Conservation (phyloP, 2,329 filamentous ascomycete genomes). For the Aspergillus nomiae region DNA sequence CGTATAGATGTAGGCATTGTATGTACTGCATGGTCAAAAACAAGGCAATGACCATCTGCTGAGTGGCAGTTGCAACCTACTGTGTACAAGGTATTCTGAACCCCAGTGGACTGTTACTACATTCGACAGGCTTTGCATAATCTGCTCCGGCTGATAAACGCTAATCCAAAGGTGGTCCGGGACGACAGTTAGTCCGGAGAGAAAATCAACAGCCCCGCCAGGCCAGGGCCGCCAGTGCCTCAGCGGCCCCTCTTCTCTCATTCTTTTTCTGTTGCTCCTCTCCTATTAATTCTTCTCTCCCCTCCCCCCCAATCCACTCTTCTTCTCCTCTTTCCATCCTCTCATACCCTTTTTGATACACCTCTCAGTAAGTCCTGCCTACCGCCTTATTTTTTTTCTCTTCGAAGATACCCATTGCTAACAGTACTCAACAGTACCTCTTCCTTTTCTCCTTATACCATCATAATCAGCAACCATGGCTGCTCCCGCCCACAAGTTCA, state of each 20-base stretch:
- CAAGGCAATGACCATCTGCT: not conserved
- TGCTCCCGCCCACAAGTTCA: conserved; percentile 90
- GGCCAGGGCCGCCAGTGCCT: not conserved
- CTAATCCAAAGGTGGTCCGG: not conserved
- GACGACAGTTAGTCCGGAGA: not conserved
- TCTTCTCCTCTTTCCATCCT: conserved; percentile 7
- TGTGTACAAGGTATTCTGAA: not conserved
- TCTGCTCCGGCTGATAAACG: not conserved
- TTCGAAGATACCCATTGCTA: conserved; percentile 4
- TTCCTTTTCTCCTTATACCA: not conserved
- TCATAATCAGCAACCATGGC: conserved; percentile 47
- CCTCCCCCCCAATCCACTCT: conserved; percentile 7
- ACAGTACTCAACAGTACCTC: conserved; percentile 7
- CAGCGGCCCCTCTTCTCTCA: conserved; percentile 11
- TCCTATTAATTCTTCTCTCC: conserved; percentile 14
- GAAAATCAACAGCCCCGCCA: conserved; percentile 11
- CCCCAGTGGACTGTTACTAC: not conserved
- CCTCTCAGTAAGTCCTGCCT: not conserved
- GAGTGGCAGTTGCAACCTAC: not conserved
- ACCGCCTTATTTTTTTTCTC: conserved; percentile 3
- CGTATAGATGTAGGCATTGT: not conserved
- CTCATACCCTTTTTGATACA: not conserved
- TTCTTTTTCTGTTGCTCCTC: conserved; percentile 11
- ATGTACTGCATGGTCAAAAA: not conserved
- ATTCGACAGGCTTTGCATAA: not conserved